Evolutionary conservation across 2,329 filamentous ascomycete genomes (phyloP), one percentile per base, ranked within the genome.

Genomic region (Aspergillus pseudotamarii): DNA sequence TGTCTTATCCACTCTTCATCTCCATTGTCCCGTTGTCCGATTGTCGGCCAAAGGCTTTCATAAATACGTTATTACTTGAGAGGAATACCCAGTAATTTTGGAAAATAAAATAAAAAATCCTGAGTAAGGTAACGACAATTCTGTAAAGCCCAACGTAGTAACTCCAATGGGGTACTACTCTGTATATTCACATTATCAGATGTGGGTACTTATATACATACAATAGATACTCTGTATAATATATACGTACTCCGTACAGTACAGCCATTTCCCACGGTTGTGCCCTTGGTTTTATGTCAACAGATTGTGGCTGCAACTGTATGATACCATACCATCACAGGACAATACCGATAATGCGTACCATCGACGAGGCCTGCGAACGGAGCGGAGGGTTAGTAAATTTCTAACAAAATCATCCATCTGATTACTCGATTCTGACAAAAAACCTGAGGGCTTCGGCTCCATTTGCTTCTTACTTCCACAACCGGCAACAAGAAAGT

Each of bases 271-370:
- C 16, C 38, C 16, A n/a, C 16, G 6, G 6, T 21, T 9, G 38
- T n/a, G 38, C 38, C 9, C 38, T 43, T 5, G 3, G 38, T 9
- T n/a, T 43, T 43, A 48, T 48, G 23, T 14, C 11, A 14, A 26
- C 14, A 23, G 23, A 2, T 64, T 64, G 64, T 65, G 62, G 64
- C 60, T 68, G 66, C 61, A 61, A 60, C 56, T 16, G 64, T 68
- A 68, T 54, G 50, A 61, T 63, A 66, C 65, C 23, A 56, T 63
- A 59, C 50, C 3, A 41, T 45, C 59, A 60, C 63, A n/a, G 23
- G 56, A 61, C 56, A 36, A 50, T 38, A 53, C 57, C 58, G 23
- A 28, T 28, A 50, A 16, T 48, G 11, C 12, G 16, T 41, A n/a
- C 19, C 38, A 41, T 41, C 38, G 23, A 11, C 16, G 14, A 14